Base-by-base conservation (phyloP, 176 grass and related monocot genomes). In the Pontederia crassipes region DNA sequence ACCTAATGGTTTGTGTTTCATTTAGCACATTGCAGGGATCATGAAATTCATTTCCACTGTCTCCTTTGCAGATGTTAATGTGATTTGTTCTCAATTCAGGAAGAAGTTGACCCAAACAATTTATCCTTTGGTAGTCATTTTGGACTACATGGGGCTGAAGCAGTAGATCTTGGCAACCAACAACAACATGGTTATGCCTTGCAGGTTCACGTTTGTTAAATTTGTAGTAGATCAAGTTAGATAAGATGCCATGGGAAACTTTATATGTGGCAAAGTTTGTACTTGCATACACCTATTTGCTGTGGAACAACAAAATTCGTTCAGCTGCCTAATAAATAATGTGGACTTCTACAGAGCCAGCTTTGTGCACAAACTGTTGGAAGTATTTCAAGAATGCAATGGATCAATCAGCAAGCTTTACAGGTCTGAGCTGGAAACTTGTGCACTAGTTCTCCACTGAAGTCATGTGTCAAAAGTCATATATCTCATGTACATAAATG, bases 61-160 rank as follows among this genome's bases (percentile, higher is more conserved):
- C 28, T 59, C 17, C 8, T 59, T 6, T 59, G 12, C 11, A 12
- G 12, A 32, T 59, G 24, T 28, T 13, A 12, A 11, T 27, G 9
- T 8, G 13, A 27, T 13, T 10, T 71, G 45, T 32, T 51, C 45
- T 53, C 51, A 66, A 72, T 16, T 65, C 18, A 89, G 86, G 86
- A 81, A 75, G 86, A 89, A 72, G 86, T 81, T 60, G 71, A 84
- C 77, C 70, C 81, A 69, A 89, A 83, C 45, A 74, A 89, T 48
- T 68, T 89, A 15, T 80, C 80, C 55, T 84, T 89, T 60, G 86
- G 83, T 49, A 80, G 61, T 62, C 77, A 72, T 78, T 89, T 75
- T 68, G 86, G 48, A 35, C 70, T 72, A 47, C 77, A 84, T 65
- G 73, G 74, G 67, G 77, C 71, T 45, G 66, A 67, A 68, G 77